Percentiles rank a stretch among this genome's conserved stretches.
phyloP scores from a whole-genome alignment of 139 green algal species.

The Auxenochlorella protothecoides region DNA sequence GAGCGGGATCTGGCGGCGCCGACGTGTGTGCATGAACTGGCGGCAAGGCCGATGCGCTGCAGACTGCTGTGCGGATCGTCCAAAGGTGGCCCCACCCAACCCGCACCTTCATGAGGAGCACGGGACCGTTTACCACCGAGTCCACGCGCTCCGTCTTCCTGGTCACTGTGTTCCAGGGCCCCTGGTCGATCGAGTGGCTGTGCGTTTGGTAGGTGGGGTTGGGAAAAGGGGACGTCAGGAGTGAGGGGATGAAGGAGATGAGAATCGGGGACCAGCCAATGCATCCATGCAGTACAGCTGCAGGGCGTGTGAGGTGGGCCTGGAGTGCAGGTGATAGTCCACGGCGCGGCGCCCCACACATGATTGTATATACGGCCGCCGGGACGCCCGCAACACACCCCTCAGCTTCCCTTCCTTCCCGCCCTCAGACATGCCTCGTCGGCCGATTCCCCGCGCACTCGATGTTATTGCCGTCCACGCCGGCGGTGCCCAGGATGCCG shows the following conservation, averaged over 20 bases:
- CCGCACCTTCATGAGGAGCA: constrained; percentile 37
- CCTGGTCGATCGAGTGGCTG: constrained; percentile 7
- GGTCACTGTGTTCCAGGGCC: constrained; percentile 19
- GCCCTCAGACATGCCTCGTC: background rate
- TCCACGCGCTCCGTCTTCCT: constrained; percentile 30
- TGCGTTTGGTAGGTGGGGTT: no score
- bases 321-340: no score
- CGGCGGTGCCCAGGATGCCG: constrained; percentile 59
- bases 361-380: no score
- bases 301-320: no score
- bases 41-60: no score
- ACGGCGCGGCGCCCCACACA: no score
- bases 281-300: no score
- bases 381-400: no score
- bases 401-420: constrained; percentile 1
- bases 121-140: constrained; percentile 16
- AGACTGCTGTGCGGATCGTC: background rate
- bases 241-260: background rate
- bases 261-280: constrained; percentile 7
- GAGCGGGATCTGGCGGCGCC: no score
- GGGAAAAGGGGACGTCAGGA: no score
- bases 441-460: constrained; percentile 14
- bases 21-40: no score
- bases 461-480: constrained; percentile 57
- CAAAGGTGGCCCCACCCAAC: background rate